Conservation (phyloP, 2,329 filamentous ascomycete species). For the Lecanicillium sp. region DNA sequence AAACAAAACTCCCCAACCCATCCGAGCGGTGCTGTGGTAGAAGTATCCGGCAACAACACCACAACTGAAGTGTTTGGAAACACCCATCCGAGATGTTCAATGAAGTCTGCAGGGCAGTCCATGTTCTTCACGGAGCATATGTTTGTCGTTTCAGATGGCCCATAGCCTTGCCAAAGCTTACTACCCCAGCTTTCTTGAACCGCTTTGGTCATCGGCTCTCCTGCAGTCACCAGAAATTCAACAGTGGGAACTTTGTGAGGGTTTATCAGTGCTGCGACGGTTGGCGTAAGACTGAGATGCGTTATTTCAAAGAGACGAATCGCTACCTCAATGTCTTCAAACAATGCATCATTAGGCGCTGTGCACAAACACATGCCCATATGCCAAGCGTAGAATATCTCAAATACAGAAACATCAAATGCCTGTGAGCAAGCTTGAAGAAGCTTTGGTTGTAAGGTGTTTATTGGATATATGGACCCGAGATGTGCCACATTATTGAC, state of each 20-base stretch:
- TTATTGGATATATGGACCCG: slow-evolving; percentile 54
- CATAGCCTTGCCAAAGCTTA: slow-evolving; percentile 72
- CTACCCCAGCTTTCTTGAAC: slow-evolving; percentile 63
- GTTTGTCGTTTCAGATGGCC: slow-evolving; percentile 80
- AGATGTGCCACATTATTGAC: slow-evolving; percentile 66
- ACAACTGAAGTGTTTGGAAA: slow-evolving; percentile 71
- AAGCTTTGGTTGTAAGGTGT: slow-evolving; percentile 41
- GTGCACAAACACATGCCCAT: slow-evolving; percentile 72
- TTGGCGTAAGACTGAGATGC: slow-evolving; percentile 79
- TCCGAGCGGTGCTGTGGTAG: slow-evolving; percentile 55
- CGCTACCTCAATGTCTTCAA: slow-evolving; percentile 60
- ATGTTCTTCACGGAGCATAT: slow-evolving; percentile 72
- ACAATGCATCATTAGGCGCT: slow-evolving; percentile 64
- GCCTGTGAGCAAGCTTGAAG: slow-evolving; percentile 78
- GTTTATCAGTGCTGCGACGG: slow-evolving; percentile 67
- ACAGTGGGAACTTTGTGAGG: slow-evolving; percentile 62
- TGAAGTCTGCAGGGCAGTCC: slow-evolving; percentile 38
- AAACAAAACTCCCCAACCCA: slow-evolving; percentile 80
- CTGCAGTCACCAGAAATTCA: slow-evolving; percentile 69
- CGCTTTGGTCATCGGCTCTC: slow-evolving; percentile 67
- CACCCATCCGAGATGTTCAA: slow-evolving; percentile 68
- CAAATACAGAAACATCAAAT: slow-evolving; percentile 84
- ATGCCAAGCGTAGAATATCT: slow-evolving; percentile 80
- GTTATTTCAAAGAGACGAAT: slow-evolving; percentile 60
- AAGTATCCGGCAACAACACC: slow-evolving; percentile 40